phyloP scores from a whole-genome alignment of 495 filamentous ascomycete species.

The Penicillium lividum region DNA sequence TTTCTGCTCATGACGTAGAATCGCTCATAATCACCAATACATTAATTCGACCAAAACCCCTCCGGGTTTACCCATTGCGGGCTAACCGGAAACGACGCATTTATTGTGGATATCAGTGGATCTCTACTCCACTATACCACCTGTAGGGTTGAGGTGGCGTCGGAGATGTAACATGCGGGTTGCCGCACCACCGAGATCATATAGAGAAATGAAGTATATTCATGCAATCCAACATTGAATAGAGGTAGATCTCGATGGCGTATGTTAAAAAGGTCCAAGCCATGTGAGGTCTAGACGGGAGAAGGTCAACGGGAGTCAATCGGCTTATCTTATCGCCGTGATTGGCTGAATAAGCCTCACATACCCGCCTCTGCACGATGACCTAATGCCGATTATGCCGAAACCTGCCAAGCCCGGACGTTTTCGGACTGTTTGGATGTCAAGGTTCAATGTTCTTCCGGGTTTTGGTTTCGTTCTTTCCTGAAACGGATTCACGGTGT shows the following conservation, averaged over 20 bases:
- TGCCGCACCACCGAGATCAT: not conserved
- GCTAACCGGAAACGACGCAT: slow-evolving; percentile 5
- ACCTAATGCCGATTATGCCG: slow-evolving; percentile 7
- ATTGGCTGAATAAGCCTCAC: not conserved
- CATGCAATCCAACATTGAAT: not conserved
- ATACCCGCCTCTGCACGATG: slow-evolving; percentile 2
- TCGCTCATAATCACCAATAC: slow-evolving; percentile 1
- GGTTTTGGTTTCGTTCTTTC: not conserved
- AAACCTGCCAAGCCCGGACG: not conserved
- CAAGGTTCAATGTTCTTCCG: not conserved
- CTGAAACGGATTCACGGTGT: not conserved
- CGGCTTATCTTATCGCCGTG: not conserved
- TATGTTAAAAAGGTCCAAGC: not conserved
- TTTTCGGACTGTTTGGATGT: not conserved
- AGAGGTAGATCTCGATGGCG: not conserved
- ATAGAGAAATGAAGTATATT: not conserved
- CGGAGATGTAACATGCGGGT: slow-evolving; percentile 8
- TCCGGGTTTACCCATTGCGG: slow-evolving; percentile 8
- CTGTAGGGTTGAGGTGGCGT: not conserved
- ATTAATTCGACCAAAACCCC: not conserved
- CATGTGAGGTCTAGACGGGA: not conserved
- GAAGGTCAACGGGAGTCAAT: not conserved
- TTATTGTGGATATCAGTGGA: slow-evolving; percentile 1
- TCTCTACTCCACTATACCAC: not conserved
- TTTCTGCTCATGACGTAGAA: not conserved